Evolutionary conservation across 495 filamentous ascomycete species (phyloP).

Genomic region (Aspergillus sclerotioniger): DNA sequence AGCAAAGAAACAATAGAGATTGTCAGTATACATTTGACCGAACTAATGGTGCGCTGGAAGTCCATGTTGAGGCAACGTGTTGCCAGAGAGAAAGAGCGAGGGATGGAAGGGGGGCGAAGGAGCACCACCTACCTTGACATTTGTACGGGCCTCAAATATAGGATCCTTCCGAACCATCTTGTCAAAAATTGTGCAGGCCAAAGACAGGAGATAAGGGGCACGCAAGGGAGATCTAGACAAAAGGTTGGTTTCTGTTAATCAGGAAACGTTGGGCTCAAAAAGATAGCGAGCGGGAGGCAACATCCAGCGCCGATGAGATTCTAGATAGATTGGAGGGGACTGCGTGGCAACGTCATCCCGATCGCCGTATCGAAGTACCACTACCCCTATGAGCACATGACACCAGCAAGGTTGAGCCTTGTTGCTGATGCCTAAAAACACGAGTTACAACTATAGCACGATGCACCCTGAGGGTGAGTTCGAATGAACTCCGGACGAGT

Average conservation of each 20-base stretch:
- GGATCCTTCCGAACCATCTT: slow-evolving; percentile 50
- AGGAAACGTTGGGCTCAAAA: not conserved
- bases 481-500: no score
- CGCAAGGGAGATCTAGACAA: no score
- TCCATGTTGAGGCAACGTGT: not conserved
- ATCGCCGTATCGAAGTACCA: slow-evolving; percentile 8
- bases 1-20: not conserved
- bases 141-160: slow-evolving; percentile 51
- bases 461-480: no score
- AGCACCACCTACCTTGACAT: slow-evolving; percentile 42
- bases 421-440: no score
- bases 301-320: slow-evolving; percentile 6
- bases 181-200: slow-evolving; percentile 2
- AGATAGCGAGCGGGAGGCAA: slow-evolving; percentile 4
- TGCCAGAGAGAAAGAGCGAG: not conserved
- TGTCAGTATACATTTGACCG: slow-evolving; percentile 1
- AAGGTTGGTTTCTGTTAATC: not conserved
- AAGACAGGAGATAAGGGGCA: not conserved
- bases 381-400: no score
- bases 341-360: slow-evolving; percentile 27
- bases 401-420: no score
- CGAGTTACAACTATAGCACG: no score
- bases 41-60: not conserved
- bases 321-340: slow-evolving; percentile 13
- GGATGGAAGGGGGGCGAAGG: not conserved